phyloP scores from a whole-genome alignment of 345 rosid genomes.

The Eucalyptus melliodora region DNA sequence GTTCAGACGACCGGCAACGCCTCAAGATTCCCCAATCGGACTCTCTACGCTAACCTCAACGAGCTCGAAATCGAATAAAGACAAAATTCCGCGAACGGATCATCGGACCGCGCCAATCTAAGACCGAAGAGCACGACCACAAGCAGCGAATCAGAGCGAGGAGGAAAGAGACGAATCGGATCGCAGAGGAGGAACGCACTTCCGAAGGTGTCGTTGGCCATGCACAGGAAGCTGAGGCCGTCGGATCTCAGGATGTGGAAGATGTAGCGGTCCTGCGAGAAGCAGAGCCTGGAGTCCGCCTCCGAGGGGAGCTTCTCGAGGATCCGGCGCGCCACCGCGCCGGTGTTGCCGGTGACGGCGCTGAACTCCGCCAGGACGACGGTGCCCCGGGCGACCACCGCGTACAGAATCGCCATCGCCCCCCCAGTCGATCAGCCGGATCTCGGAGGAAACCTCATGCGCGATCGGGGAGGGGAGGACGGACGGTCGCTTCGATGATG shows the following conservation, averaged over 20 bases:
- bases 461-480: not conserved
- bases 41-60: not conserved
- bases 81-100: not conserved
- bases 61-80: not conserved
- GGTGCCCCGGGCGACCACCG: conserved; percentile 88
- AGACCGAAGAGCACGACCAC: not conserved
- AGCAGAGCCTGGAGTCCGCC: conserved; percentile 68
- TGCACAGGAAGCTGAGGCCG: conserved; percentile 84
- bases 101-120: not conserved
- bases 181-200: conserved; percentile 18
- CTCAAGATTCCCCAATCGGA: not conserved
- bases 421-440: not conserved
- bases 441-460: not conserved
- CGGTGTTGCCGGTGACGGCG: conserved; percentile 89
- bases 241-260: conserved; percentile 93
- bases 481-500: not conserved
- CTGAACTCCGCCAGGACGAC: conserved; percentile 94
- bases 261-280: conserved; percentile 90
- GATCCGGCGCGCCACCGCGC: conserved; percentile 81
- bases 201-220: conserved; percentile 95
- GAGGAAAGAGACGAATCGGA: not conserved
- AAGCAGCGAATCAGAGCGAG: not conserved
- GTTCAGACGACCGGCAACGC: not conserved
- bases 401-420: conserved; percentile 80
- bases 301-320: conserved; percentile 76